A percentile compares a stretch with the other conserved stretches of the same genome.
phyloP scores from a whole-genome alignment of 768 basidiomycete genomes.

The Psilocybe azurescens region DNA sequence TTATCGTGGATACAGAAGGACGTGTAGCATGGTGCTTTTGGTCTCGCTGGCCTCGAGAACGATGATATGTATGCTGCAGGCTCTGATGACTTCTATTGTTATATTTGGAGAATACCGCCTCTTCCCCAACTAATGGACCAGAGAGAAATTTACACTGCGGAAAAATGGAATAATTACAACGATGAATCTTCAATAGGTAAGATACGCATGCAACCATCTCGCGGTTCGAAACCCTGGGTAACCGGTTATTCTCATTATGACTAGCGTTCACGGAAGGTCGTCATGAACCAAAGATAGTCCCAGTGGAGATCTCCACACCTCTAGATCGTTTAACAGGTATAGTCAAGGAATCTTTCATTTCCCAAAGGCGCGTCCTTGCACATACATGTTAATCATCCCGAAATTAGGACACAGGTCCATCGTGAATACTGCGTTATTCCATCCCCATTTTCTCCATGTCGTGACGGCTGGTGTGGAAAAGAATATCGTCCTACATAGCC shows the following conservation, averaged over 20 bases:
- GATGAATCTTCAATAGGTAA: conserved; percentile 43
- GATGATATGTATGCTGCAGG: conserved; percentile 76
- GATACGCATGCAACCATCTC: background rate
- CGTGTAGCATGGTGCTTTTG: conserved; percentile 77
- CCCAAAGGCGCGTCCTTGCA: background rate
- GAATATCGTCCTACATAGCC: conserved; percentile 70
- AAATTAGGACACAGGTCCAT: conserved; percentile 73
- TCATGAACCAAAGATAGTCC: conserved; percentile 53
- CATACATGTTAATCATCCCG: background rate
- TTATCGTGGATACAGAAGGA: background rate
- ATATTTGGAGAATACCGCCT: conserved; percentile 78
- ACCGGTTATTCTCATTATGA: background rate
- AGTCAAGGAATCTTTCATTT: background rate
- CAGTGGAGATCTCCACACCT: conserved; percentile 67
- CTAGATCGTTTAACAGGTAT: conserved; percentile 63
- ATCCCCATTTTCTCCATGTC: conserved; percentile 70
- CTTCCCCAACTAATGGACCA: conserved; percentile 44
- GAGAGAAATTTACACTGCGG: conserved; percentile 48
- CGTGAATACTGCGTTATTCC: conserved; percentile 75
- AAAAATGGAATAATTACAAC: conserved; percentile 49
- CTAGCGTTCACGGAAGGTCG: conserved; percentile 37
- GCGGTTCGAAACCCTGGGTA: background rate
- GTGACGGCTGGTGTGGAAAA: conserved; percentile 79
- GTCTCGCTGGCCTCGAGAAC: conserved; percentile 54
- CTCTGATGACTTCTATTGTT: conserved; percentile 83